Evolutionary conservation across 352 stramenopile genomes (phyloP).

Genomic region (Phytophthora ramorum): DNA sequence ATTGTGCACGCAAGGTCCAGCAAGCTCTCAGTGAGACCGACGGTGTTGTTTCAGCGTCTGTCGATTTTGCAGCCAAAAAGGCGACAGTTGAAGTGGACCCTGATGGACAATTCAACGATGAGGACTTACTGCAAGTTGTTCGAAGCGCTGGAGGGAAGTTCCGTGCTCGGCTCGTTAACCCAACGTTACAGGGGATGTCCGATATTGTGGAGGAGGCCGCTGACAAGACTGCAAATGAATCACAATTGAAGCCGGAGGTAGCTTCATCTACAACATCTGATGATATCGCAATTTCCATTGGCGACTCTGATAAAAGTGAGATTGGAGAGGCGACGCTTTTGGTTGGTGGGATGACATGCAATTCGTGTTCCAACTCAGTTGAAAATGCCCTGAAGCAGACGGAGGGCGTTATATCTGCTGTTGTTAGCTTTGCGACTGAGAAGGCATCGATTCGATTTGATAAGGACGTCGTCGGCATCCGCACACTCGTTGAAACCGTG

Average conservation of each 20-base stretch:
- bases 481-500: slow-evolving; percentile 88
- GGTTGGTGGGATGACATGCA: slow-evolving; percentile 93
- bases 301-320: slow-evolving; percentile 54
- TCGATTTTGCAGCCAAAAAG: slow-evolving; percentile 72
- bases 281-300: slow-evolving; percentile 51
- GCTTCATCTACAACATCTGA: slow-evolving; percentile 17
- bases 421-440: slow-evolving; percentile 91
- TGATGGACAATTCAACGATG: slow-evolving; percentile 64
- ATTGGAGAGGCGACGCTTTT: slow-evolving; percentile 71
- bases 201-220: not conserved
- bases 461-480: slow-evolving; percentile 75
- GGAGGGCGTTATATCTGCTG: slow-evolving; percentile 75
- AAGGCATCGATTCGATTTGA: slow-evolving; percentile 83
- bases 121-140: slow-evolving; percentile 66
- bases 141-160: slow-evolving; percentile 36
- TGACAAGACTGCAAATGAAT: slow-evolving; percentile 5
- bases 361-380: slow-evolving; percentile 92
- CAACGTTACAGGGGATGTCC: not conserved
- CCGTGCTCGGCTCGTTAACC: slow-evolving; percentile 26
- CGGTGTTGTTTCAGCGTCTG: slow-evolving; percentile 71
- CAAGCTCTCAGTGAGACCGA: slow-evolving; percentile 55
- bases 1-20: slow-evolving; percentile 79
- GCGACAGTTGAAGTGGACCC: slow-evolving; percentile 69
- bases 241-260: slow-evolving; percentile 12
- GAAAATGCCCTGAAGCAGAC: slow-evolving; percentile 84